A percentile compares a stretch with the other conserved stretches of the same genome.
These are phyloP conservation scores for Leccinellum albellum DNA, from an alignment of 768 basidiomycete species.

Conservation along the genomic window DNA sequence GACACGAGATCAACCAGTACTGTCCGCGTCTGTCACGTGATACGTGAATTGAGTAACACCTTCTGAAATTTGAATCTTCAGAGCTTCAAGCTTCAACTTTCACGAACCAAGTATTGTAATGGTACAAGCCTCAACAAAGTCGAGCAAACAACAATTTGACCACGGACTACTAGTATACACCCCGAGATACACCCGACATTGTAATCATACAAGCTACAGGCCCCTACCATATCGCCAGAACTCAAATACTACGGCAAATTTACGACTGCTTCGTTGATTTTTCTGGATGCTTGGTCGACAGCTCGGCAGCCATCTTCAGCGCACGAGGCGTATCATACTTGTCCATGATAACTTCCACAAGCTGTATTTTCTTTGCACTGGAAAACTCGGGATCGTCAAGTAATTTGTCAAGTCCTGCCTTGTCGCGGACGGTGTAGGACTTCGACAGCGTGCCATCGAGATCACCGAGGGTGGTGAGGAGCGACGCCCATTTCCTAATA, in stretches of 20 bases:
- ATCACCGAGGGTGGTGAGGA: conserved; percentile 60
- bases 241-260: not conserved
- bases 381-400: conserved; percentile 63
- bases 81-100: not conserved
- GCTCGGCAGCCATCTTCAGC: conserved; percentile 49
- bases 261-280: conserved; percentile 20
- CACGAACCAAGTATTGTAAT: too few relatives aligned
- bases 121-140: too few relatives aligned
- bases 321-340: conserved; percentile 67
- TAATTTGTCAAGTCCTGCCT: conserved; percentile 61
- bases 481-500: conserved; percentile 57
- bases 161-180: not conserved
- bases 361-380: conserved; percentile 61
- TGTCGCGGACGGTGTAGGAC: conserved; percentile 67
- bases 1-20: conserved; percentile 6
- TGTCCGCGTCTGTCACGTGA: conserved; percentile 30
- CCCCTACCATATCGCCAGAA: too few relatives aligned
- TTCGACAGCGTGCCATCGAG: conserved; percentile 42
- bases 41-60: conserved; percentile 17
- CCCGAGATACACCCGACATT: not conserved
- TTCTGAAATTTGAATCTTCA: not conserved
- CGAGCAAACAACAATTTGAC: not conserved
- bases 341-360: conserved; percentile 80
- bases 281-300: conserved; percentile 15
- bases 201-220: conserved; percentile 1